Percentiles rank a stretch among this genome's conserved stretches.
Evolutionary conservation across 164 flowering plant species (phyloP).

Genomic region (Piper longum): DNA sequence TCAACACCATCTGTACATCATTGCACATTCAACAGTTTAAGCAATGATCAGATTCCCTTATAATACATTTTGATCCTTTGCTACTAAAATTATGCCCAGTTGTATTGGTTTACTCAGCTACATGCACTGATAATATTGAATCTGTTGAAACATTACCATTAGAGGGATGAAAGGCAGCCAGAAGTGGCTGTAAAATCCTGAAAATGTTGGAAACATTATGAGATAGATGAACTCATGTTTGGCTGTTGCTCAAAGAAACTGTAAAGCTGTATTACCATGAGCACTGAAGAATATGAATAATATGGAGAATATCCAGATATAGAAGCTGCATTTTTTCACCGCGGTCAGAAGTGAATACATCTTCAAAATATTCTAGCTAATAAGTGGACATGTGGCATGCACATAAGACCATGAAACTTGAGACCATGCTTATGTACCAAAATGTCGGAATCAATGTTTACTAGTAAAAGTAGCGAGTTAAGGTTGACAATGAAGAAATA

Average conservation of each 20-base stretch:
- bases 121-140: neutral
- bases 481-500: too few species aligned
- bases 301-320: slow-evolving; percentile 50
- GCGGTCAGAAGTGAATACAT: neutral
- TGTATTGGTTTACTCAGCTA: neutral
- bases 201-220: slow-evolving; percentile 1
- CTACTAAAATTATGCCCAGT: too few species aligned
- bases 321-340: slow-evolving; percentile 27
- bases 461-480: too few species aligned
- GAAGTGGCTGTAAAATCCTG: slow-evolving; percentile 39
- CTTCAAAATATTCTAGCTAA: too few species aligned
- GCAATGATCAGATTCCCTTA: too few species aligned
- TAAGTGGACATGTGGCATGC: too few species aligned
- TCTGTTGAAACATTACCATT: slow-evolving; percentile 21
- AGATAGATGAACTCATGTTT: neutral
- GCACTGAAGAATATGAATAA: slow-evolving; percentile 54
- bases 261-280: slow-evolving; percentile 22
- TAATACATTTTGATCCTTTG: too few species aligned
- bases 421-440: too few species aligned
- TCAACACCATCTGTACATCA: slow-evolving; percentile 26
- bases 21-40: neutral
- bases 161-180: slow-evolving; percentile 62
- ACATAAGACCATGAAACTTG: too few species aligned
- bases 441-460: too few species aligned
- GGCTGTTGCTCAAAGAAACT: neutral